Percentiles rank a stretch among this genome's conserved stretches.
phyloP scores from a whole-genome alignment of 2,329 filamentous ascomycete species.

The Penicillium sumatraense region DNA sequence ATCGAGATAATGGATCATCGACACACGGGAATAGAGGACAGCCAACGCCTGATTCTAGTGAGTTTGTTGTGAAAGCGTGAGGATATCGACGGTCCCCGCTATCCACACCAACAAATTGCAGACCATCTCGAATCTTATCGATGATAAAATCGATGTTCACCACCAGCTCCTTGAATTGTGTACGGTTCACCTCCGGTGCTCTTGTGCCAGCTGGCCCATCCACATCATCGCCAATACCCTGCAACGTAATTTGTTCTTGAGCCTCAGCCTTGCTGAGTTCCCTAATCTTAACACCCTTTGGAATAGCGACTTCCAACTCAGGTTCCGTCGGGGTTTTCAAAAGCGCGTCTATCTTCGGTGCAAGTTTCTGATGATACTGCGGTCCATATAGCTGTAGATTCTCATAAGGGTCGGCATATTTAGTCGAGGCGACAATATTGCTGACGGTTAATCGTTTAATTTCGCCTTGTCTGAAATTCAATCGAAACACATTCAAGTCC shows the following conservation, averaged over 20 bases:
- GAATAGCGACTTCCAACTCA: slow-evolving; percentile 63
- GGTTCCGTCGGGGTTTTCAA: slow-evolving; percentile 57
- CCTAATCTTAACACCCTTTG: slow-evolving; percentile 64
- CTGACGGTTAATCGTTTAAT: slow-evolving; percentile 57
- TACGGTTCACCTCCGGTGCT: slow-evolving; percentile 43
- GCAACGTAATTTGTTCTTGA: slow-evolving; percentile 49
- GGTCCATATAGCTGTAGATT: slow-evolving; percentile 61
- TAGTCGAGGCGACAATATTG: slow-evolving; percentile 43
- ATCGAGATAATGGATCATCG: slow-evolving; percentile 80
- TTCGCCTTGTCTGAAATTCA: slow-evolving; percentile 68
- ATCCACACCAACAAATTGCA: slow-evolving; percentile 89
- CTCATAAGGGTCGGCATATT: slow-evolving; percentile 49
- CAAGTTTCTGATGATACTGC: slow-evolving; percentile 77
- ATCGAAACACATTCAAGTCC: slow-evolving; percentile 58
- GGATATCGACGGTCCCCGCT: slow-evolving; percentile 81
- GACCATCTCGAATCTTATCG: slow-evolving; percentile 76
- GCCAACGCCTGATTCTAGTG: slow-evolving; percentile 74
- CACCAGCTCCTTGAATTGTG: slow-evolving; percentile 63
- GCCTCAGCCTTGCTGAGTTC: slow-evolving; percentile 61
- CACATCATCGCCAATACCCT: slow-evolving; percentile 43
- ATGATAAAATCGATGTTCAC: slow-evolving; percentile 78
- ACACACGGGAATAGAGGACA: slow-evolving; percentile 92
- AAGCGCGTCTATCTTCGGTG: slow-evolving; percentile 67
- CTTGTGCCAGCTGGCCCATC: slow-evolving; percentile 41
- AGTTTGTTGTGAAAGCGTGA: slow-evolving; percentile 87